Percentiles rank a stretch among this genome's conserved stretches.
phyloP scores from a whole-genome alignment of 768 basidiomycete genomes.

The Boletellus ananiceps region DNA sequence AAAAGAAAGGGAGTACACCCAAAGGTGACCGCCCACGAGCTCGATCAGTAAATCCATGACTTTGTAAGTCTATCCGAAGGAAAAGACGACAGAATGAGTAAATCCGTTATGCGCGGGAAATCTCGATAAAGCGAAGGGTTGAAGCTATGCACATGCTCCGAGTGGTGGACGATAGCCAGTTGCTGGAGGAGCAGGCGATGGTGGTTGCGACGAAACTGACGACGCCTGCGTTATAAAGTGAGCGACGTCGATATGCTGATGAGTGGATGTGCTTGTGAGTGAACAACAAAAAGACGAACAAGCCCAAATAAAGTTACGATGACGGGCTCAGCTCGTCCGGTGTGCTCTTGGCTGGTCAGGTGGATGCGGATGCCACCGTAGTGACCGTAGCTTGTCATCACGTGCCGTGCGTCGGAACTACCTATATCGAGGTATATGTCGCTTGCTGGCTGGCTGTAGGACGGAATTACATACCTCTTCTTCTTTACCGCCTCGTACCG shows the following conservation, averaged over 20 bases:
- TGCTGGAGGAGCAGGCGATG: neutral
- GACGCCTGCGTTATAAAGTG: neutral
- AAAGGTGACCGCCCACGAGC: slow-evolving; percentile 15
- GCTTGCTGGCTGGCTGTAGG: too few species aligned
- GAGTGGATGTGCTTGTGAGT: neutral
- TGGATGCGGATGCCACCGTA: too few species aligned
- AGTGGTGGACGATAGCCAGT: neutral
- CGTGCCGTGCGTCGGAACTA: neutral
- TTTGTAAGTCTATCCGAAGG: neutral
- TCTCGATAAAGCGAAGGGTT: neutral
- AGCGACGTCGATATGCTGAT: too few species aligned
- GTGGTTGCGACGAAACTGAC: neutral
- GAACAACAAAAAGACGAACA: neutral
- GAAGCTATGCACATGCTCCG: neutral
- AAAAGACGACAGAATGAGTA: neutral
- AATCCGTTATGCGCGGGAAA: neutral
- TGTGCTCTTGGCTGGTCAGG: too few species aligned
- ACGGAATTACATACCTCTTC: too few species aligned
- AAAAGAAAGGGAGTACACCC: slow-evolving; percentile 12
- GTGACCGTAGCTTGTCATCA: neutral
- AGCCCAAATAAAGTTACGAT: neutral
- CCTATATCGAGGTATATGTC: too few species aligned
- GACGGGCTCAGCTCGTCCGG: too few species aligned
- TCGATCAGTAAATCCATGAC: slow-evolving; percentile 22
- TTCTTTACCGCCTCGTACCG: too few species aligned